Base-by-base conservation (phyloP, 352 stramenopile genomes). In the Phytophthora podocarpi region DNA sequence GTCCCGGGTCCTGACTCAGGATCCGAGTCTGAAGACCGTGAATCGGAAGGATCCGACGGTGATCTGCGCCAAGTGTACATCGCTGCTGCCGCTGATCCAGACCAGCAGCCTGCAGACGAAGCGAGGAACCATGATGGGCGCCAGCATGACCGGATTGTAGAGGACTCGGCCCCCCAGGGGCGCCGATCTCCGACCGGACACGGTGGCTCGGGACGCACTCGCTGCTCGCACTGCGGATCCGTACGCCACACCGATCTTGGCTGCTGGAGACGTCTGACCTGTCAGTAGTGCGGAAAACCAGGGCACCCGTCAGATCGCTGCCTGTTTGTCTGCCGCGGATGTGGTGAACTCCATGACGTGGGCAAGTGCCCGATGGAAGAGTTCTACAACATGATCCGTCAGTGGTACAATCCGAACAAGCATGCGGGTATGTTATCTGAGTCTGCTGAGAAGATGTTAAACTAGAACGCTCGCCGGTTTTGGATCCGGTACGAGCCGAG, bases 391-490 rank as follows among this genome's bases (percentile, higher is more conserved):
- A 1, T 39, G 32, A 39, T 18, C 15, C 32, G 32, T 20, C 32
- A 45, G 15, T 46, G 48, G 48, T 56, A 36, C 11, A 24, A 31
- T 9, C 4, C 26, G 23, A 57, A 2, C 35, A 57, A 37, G 26
- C 26, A 20, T 27, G 36, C 18, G 12, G 8, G 18, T 12, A 13
- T 43, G 16, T 10, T 43, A 1, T 18, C 18, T 1, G 2, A 5
- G 10, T 5, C 24, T 4, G 18, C 37, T 2, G 37, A 59, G 18
- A 48, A 59, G 4, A 49, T 59, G 28, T 42, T 59, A 59, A 59
- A 59, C 27, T 59, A 59, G 36, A 15, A 50, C 18, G 50, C 50
- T 59, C 50, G 28, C 27, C 37, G 41, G 50, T 9, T 59, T 50
- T 13, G 27, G 35, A 50, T 34, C 50, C 31, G 37, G 50, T 49